Conservation (phyloP, 768 basidiomycete species). For the Clathrus columnatus region DNA sequence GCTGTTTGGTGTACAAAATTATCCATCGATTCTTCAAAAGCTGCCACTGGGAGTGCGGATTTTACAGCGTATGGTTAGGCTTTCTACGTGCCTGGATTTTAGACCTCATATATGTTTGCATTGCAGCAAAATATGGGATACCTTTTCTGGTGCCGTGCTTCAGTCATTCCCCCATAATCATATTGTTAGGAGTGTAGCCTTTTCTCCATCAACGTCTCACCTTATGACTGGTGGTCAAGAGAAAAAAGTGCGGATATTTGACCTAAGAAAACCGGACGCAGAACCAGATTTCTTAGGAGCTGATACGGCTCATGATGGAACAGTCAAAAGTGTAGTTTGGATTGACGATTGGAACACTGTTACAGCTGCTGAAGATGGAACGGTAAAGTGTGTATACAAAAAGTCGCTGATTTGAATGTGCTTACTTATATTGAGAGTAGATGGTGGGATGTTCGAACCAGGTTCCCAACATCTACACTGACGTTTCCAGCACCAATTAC, state of each 20-base stretch:
- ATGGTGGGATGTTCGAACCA: constrained; percentile 94
- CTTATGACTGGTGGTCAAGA: constrained; percentile 92
- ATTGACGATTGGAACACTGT: constrained; percentile 82
- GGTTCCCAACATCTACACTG: constrained; percentile 59
- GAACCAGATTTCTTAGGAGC: constrained; percentile 76
- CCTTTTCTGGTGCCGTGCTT: constrained; percentile 75
- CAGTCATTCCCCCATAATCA: constrained; percentile 98
- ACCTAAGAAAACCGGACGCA: constrained; percentile 77
- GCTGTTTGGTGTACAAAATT: constrained; percentile 97
- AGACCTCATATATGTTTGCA: constrained; percentile 12
- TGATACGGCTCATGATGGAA: constrained; percentile 72
- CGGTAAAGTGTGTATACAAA: constrained; percentile 64
- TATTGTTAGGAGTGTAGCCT: constrained; percentile 91
- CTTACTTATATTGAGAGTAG: constrained; percentile 32
- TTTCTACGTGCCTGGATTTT: constrained; percentile 9
- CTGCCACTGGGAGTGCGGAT: constrained; percentile 91
- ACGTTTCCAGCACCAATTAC: constrained; percentile 75
- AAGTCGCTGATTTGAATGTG: background rate
- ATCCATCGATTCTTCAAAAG: constrained; percentile 73
- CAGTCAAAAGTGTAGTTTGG: constrained; percentile 90
- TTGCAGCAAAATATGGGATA: constrained; percentile 90
- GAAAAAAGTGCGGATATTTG: constrained; percentile 94
- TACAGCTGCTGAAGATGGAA: constrained; percentile 86
- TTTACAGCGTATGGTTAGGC: constrained; percentile 78
- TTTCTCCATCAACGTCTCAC: constrained; percentile 61